These are phyloP conservation scores for Trametes sanguinea DNA, from an alignment of 768 basidiomycete species.

Conservation along the genomic window DNA sequence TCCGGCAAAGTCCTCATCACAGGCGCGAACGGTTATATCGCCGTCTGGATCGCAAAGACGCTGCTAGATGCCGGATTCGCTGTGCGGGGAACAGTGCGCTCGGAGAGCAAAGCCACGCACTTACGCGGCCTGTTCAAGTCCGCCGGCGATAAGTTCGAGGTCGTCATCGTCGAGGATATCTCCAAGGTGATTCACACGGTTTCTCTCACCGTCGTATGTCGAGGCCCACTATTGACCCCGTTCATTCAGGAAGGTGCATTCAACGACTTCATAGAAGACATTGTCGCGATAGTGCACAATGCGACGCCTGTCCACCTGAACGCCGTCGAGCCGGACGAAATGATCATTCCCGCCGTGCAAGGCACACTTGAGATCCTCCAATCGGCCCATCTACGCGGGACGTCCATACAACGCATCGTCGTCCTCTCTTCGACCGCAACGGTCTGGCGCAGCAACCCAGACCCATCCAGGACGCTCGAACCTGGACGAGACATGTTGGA, in stretches of 20 bases:
- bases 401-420: conserved; percentile 57
- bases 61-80: conserved; percentile 63
- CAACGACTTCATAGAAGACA: conserved; percentile 74
- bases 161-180: conserved; percentile 72
- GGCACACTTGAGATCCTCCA: conserved; percentile 68
- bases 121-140: conserved; percentile 54
- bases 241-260: conserved; percentile 60
- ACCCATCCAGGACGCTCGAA: conserved; percentile 29
- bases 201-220: too few relatives aligned
- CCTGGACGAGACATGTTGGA: conserved; percentile 63
- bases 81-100: conserved; percentile 70
- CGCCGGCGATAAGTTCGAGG: conserved; percentile 59
- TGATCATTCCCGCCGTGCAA: conserved; percentile 69
- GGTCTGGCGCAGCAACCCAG: conserved; percentile 28
- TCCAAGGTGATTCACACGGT: conserved; percentile 39
- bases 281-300: conserved; percentile 70
- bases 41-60: conserved; percentile 54
- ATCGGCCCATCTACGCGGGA: conserved; percentile 51
- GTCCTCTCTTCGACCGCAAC: conserved; percentile 61
- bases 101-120: conserved; percentile 55
- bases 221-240: not conserved
- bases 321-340: conserved; percentile 48
- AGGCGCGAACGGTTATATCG: conserved; percentile 63
- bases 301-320: conserved; percentile 62
- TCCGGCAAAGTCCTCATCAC: conserved; percentile 52